Evolutionary conservation across 192 early-diverging fungal genomes (phyloP), one percentile per base, ranked within the genome.

Genomic region (Fimicolochytrium jonesii): DNA sequence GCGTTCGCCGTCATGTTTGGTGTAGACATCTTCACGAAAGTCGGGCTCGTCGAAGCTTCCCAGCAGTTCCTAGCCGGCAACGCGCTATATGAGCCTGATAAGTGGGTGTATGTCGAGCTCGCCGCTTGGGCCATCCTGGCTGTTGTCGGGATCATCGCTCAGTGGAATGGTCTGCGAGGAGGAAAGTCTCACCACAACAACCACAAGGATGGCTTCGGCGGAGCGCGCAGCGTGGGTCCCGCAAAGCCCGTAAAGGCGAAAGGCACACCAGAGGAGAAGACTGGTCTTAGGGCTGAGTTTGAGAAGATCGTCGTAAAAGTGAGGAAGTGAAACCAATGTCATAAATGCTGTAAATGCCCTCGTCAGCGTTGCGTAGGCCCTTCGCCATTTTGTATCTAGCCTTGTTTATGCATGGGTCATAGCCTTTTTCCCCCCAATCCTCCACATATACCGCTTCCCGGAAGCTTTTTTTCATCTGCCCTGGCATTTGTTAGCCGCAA

Each of bases 21-120:
- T 45, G 79, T 92, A 35, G 92, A 94, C 71, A 78, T 87, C 59
- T 94, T 90, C 74, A 78, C 79, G n/a, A 67, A 82, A 13, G 87
- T 89, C 11, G 92, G 92, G 4, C 87, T 91, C 69, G 60, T 72
- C 29, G 74, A 84, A 28, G 77, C 85, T n/a, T 69, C 86, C 17
- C 46, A 72, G 18, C 59, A 69, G 2, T 82, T 90, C 59, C 58
- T 88, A 56, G 72, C 74, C 55, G 71, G 76, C 20, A 63, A 71
- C 7, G 71, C 69, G 28, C 59, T 67, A 36, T 68, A 80, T 42
- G 60, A 46, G 1, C 86, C 82, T 5, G 72, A 70, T 31, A 60
- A 70, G 20, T 31, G 39, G 51, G 72, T 90, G 5, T 85, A 84
- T 57, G 78, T 79, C 2, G 89, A 90, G 87, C 70, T 93, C 42